These are phyloP conservation scores for Mycena epipterygia DNA, from an alignment of 768 basidiomycete species.

Conservation along the genomic window DNA sequence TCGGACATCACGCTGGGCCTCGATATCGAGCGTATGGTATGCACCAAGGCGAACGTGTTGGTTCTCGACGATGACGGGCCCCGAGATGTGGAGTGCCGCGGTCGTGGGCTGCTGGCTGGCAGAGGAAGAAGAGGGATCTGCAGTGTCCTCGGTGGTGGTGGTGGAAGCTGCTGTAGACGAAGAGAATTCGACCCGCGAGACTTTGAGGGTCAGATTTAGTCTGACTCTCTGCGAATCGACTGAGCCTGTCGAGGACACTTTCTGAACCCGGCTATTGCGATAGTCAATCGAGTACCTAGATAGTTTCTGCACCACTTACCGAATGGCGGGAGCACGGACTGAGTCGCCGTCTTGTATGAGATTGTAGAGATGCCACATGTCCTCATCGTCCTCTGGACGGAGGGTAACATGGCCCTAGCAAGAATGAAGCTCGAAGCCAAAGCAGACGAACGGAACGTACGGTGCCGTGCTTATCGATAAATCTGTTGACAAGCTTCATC, in stretches of 20 bases:
- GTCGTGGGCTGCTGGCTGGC: conserved; percentile 49
- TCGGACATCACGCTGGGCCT: conserved; percentile 90
- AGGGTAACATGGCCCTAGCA: conserved; percentile 92
- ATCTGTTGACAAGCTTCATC: conserved; percentile 91
- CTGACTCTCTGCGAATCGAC: conserved; percentile 92
- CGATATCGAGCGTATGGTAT: conserved; percentile 94
- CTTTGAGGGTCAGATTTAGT: conserved; percentile 86
- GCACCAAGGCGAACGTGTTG: conserved; percentile 92
- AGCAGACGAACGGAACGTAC: conserved; percentile 58
- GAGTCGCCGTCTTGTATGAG: conserved; percentile 91
- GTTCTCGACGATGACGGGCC: conserved; percentile 89
- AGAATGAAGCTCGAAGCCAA: conserved; percentile 30
- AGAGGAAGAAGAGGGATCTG: conserved; percentile 54
- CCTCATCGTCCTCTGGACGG: conserved; percentile 97
- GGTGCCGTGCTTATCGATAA: conserved; percentile 86
- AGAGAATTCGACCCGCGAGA: conserved; percentile 85
- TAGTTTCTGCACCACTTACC: conserved; percentile 57
- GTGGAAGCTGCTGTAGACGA: conserved; percentile 70
- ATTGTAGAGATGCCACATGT: conserved; percentile 99
- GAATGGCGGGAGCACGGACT: conserved; percentile 88
- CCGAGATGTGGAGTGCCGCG: conserved; percentile 86
- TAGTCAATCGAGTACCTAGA: conserved; percentile 2
- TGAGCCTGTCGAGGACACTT: conserved; percentile 92
- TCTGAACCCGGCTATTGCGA: conserved; percentile 82
- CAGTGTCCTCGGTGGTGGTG: conserved; percentile 56